Percentiles rank a stretch among this genome's conserved stretches.
Conservation (phyloP, 768 basidiomycete genomes). For the Lactarius pseudohatsudake region DNA sequence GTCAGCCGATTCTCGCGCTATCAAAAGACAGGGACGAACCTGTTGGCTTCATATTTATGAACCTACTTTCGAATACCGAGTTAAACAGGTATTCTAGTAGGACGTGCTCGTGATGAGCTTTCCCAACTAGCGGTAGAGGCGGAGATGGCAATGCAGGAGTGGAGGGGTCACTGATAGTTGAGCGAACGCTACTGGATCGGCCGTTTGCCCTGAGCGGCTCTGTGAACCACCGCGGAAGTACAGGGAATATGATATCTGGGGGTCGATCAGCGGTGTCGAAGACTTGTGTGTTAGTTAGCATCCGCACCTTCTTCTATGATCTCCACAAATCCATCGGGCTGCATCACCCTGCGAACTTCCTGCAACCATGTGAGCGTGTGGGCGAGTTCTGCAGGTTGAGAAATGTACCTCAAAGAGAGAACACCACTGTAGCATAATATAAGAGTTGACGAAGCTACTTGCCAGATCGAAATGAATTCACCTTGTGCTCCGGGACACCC, state of each 20-base stretch:
- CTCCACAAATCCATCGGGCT: conserved; percentile 69
- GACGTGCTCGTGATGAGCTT: conserved; percentile 24
- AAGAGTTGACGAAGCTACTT: conserved; percentile 48
- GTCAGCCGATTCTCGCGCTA: background rate
- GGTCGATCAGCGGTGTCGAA: background rate
- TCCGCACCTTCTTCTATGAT: conserved; percentile 68
- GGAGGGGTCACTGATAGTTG: conserved; percentile 9
- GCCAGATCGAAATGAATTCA: conserved; percentile 26
- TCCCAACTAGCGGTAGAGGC: conserved; percentile 18
- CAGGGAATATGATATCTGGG: conserved; percentile 73
- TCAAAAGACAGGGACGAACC: conserved; percentile 19
- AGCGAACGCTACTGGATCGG: conserved; percentile 13
- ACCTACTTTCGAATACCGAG: conserved; percentile 30
- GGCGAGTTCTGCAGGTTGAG: conserved; percentile 8
- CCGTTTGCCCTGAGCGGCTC: conserved; percentile 52
- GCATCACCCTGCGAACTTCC: conserved; percentile 72
- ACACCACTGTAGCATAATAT: conserved; percentile 32
- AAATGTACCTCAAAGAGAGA: conserved; percentile 18
- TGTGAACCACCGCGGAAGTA: conserved; percentile 76
- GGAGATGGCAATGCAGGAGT: conserved; percentile 12
- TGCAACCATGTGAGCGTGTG: conserved; percentile 37
- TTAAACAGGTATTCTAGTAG: conserved; percentile 30
- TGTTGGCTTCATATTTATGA: conserved; percentile 31
- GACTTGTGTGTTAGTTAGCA: background rate
- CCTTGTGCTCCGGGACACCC: conserved; percentile 58